Evolutionary conservation across 2,329 filamentous ascomycete genomes (phyloP).

Genomic region (Daldinia eschscholtzii): DNA sequence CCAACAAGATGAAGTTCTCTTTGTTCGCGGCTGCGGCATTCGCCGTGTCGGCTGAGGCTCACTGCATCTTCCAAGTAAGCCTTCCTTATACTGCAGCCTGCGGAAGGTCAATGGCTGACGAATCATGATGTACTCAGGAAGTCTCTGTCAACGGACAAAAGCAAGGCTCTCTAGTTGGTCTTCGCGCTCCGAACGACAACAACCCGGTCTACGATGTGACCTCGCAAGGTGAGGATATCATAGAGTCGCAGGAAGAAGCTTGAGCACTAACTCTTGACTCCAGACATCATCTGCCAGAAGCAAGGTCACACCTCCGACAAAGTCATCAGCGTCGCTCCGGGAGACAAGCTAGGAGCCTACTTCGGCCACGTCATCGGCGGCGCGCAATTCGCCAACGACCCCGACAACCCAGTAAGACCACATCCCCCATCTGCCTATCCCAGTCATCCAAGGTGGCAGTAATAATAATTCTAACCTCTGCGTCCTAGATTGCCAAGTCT

Average conservation of each 20-base stretch:
- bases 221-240: conserved; percentile 50
- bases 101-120: conserved; percentile 31
- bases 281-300: conserved; percentile 64
- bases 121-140: conserved; percentile 49
- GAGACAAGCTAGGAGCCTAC: conserved; percentile 64
- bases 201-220: conserved; percentile 65
- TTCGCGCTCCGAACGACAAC: conserved; percentile 65
- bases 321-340: conserved; percentile 63
- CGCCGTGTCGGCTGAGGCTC: conserved; percentile 55
- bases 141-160: conserved; percentile 62
- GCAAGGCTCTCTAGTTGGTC: conserved; percentile 58
- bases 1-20: conserved; percentile 56
- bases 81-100: background rate
- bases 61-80: conserved; percentile 59
- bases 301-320: conserved; percentile 57
- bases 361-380: conserved; percentile 69
- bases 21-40: conserved; percentile 52
- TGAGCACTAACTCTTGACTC: background rate
- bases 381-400: conserved; percentile 62
- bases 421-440: background rate
- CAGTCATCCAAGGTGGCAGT: background rate
- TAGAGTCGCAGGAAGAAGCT: background rate
- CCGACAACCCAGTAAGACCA: conserved; percentile 58
- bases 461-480: conserved; percentile 1
- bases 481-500: conserved; percentile 59